These are phyloP conservation scores for Ophiostoma ips DNA, from an alignment of 2,329 filamentous ascomycete species.

Conservation along the genomic window DNA sequence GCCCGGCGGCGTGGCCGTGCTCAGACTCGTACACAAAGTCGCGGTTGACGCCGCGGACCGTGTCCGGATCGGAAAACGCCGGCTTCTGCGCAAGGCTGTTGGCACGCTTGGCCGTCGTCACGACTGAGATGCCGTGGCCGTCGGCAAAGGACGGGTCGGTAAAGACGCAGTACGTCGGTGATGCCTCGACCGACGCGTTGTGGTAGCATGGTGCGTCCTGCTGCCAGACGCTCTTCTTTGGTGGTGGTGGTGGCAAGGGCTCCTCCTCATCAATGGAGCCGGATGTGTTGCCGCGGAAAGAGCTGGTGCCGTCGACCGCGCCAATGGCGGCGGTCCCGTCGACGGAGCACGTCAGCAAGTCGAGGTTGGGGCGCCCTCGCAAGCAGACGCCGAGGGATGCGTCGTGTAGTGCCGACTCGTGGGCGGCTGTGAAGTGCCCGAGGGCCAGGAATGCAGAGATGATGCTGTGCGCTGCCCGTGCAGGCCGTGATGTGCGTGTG, in stretches of 20 bases:
- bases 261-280: too few relatives aligned
- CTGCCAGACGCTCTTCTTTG: conserved; percentile 15
- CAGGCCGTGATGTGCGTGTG: too few relatives aligned
- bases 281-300: too few relatives aligned
- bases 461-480: too few relatives aligned
- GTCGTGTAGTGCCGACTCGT: too few relatives aligned
- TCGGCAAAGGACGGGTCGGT: conserved; percentile 21
- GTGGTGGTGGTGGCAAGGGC: background rate
- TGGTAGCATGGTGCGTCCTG: conserved; percentile 17
- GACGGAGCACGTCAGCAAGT: too few relatives aligned
- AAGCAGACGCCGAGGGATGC: too few relatives aligned
- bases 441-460: too few relatives aligned
- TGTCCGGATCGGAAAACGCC: conserved; percentile 18
- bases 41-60: conserved; percentile 16
- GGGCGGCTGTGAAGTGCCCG: too few relatives aligned
- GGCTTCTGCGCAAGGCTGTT: conserved; percentile 17
- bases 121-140: conserved; percentile 24
- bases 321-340: too few relatives aligned
- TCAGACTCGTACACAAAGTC: conserved; percentile 16
- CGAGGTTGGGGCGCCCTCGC: too few relatives aligned
- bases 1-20: conserved; percentile 1
- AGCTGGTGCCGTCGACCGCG: too few relatives aligned
- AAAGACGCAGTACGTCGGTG: conserved; percentile 22
- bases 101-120: conserved; percentile 23
- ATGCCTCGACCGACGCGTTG: conserved; percentile 9